Conservation (phyloP, 208 protist species). For the Crithidia expoeki region DNA sequence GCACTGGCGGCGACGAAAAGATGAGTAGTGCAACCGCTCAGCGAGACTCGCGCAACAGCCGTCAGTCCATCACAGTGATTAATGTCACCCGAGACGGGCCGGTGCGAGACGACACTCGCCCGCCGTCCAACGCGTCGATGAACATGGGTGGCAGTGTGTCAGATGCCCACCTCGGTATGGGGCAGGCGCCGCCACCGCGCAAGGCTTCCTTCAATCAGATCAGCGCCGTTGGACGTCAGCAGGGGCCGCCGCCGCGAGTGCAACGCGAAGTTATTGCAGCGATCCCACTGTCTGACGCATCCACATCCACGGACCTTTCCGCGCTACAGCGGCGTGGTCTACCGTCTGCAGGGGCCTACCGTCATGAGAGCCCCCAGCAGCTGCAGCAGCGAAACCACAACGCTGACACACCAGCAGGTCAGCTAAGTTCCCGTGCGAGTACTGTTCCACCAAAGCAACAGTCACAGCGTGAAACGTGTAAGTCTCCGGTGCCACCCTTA, state of each 20-base stretch:
- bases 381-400: slow-evolving; percentile 1
- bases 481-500: neutral
- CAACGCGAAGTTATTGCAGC: slow-evolving; percentile 12
- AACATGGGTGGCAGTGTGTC: neutral
- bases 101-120: slow-evolving; percentile 6
- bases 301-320: slow-evolving; percentile 5
- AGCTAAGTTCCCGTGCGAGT: neutral
- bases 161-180: neutral
- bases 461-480: neutral
- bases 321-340: neutral
- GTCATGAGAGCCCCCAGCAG: slow-evolving; percentile 10
- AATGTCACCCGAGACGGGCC: slow-evolving; percentile 14
- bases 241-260: slow-evolving; percentile 8
- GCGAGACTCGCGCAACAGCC: slow-evolving; percentile 8
- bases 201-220: slow-evolving; percentile 15
- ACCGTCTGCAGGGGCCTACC: neutral
- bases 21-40: neutral
- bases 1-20: neutral
- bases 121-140: slow-evolving; percentile 10
- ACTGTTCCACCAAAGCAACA: slow-evolving; percentile 3
- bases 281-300: slow-evolving; percentile 2
- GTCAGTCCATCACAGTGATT: slow-evolving; percentile 29
- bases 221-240: neutral
- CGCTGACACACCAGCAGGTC: neutral
- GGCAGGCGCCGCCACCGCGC: slow-evolving; percentile 3